phyloP scores from a whole-genome alignment of 2,329 filamentous ascomycete genomes.

The Huntiella omanensis region DNA sequence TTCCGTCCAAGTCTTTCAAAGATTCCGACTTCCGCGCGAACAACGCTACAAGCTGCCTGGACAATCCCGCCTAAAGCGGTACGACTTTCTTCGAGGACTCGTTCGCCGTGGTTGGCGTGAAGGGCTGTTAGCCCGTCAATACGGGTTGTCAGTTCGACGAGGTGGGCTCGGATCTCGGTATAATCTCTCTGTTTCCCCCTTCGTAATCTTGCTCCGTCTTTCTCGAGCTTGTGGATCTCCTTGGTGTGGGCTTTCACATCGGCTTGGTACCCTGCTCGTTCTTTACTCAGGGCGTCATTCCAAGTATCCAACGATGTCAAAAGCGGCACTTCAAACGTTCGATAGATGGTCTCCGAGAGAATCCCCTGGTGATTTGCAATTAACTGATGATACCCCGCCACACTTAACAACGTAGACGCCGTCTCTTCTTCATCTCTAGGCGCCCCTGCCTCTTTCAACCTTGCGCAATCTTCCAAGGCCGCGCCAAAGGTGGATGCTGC shows the following conservation, averaged over 20 bases:
- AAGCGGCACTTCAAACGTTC: constrained; percentile 47
- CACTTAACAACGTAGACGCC: constrained; percentile 42
- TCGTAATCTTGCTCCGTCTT: constrained; percentile 44
- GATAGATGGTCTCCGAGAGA: constrained; percentile 48
- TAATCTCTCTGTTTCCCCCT: constrained; percentile 41
- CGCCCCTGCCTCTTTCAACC: constrained; percentile 45
- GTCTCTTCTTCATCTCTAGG: constrained; percentile 23
- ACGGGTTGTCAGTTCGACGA: constrained; percentile 42
- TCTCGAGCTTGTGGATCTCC: constrained; percentile 45
- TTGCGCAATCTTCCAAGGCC: constrained; percentile 48
- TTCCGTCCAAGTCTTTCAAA: constrained; percentile 48
- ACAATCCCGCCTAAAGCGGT: constrained; percentile 43
- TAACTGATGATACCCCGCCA: constrained; percentile 46
- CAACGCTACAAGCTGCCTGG: constrained; percentile 45
- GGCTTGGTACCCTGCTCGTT: constrained; percentile 39
- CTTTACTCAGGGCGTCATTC: constrained; percentile 43
- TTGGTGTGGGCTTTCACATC: constrained; percentile 33
- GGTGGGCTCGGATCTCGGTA: constrained; percentile 39
- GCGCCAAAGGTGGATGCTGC: constrained; percentile 45
- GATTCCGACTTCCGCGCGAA: constrained; percentile 50
- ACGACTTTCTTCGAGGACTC: constrained; percentile 42
- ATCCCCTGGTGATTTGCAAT: constrained; percentile 54
- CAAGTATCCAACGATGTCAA: constrained; percentile 52
- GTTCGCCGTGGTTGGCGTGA: constrained; percentile 41
- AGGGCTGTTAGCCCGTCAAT: constrained; percentile 43